Evolutionary conservation across 176 grass and related monocot genomes (phyloP).

Genomic region (Avena atlantica): DNA sequence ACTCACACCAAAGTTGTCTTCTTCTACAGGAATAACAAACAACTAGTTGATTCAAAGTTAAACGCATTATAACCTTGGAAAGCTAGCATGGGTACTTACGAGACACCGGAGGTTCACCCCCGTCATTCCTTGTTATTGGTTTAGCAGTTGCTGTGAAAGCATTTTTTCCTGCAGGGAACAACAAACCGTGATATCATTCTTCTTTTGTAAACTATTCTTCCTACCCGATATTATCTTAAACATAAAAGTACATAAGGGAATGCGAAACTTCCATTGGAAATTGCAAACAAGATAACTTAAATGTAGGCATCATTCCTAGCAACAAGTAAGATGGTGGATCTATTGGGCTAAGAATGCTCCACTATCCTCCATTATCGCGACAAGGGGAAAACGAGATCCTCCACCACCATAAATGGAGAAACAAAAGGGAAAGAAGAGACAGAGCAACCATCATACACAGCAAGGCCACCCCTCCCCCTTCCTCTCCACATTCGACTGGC

Average conservation of each 20-base stretch:
- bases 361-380: no score
- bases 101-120: neutral
- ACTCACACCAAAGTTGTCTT: neutral
- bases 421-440: no score
- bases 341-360: no score
- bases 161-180: neutral
- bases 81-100: neutral
- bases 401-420: no score
- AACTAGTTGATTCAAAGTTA: neutral
- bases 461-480: no score
- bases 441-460: no score
- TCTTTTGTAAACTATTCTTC: neutral
- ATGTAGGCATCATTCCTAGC: no score
- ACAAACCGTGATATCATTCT: neutral
- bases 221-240: neutral
- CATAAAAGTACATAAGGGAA: neutral
- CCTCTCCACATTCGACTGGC: no score
- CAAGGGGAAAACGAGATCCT: no score
- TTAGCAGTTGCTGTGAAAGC: neutral
- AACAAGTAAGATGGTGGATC: no score
- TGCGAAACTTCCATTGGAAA: neutral
- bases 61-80: neutral
- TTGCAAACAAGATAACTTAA: no score
- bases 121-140: neutral
- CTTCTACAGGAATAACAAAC: neutral